These are phyloP conservation scores for Uronychia setigera DNA, from an alignment of 73 alveolate species.

Conservation along the genomic window DNA sequence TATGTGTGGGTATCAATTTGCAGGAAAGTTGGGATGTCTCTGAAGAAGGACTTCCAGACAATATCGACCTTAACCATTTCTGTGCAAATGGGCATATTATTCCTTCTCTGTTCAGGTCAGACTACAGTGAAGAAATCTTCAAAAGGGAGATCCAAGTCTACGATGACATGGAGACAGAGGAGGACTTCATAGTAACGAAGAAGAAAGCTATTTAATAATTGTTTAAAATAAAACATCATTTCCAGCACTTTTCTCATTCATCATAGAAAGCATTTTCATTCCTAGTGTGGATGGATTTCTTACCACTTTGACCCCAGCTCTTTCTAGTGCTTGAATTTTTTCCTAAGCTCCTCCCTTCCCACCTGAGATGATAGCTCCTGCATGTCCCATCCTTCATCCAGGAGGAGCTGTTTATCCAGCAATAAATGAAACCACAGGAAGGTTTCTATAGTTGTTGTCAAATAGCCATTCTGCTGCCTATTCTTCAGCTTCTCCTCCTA, in stretches of 20 bases:
- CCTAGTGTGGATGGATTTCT: slow-evolving; percentile 20
- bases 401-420: slow-evolving; percentile 96
- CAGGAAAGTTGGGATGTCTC: no score
- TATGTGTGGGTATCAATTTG: no score
- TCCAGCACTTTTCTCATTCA: slow-evolving; percentile 24
- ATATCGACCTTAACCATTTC: no score
- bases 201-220: no score
- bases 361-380: slow-evolving; percentile 98
- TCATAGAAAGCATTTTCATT: not conserved
- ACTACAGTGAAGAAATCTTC: no score
- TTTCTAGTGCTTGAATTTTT: slow-evolving; percentile 92
- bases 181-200: no score
- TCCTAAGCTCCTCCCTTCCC: slow-evolving; percentile 71
- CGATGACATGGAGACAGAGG: no score
- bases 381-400: slow-evolving; percentile 98
- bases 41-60: no score
- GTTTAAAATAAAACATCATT: no score
- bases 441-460: slow-evolving; percentile 77
- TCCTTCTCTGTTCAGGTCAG: no score
- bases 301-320: slow-evolving; percentile 56
- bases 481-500: slow-evolving; percentile 97
- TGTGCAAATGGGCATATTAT: no score
- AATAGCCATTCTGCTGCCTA: slow-evolving; percentile 90
- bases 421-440: slow-evolving; percentile 94
- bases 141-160: no score